phyloP scores from a whole-genome alignment of 345 rosid genomes.

The Noccaea caerulescens region DNA sequence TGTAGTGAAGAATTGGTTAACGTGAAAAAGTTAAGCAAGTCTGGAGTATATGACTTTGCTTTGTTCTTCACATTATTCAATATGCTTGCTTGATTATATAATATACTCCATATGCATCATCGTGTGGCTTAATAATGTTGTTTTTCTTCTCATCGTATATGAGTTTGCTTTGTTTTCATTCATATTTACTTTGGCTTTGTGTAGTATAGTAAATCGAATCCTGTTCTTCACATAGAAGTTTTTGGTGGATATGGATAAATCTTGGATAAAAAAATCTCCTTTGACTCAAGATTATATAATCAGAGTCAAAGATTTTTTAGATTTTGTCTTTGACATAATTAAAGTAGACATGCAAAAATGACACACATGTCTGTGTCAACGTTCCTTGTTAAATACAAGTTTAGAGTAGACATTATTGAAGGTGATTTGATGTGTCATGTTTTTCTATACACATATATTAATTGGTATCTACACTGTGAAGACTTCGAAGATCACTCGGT shows the following conservation, averaged over 20 bases:
- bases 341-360: background rate
- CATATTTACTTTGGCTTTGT: too few species aligned
- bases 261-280: background rate
- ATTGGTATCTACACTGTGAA: background rate
- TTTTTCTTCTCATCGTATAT: too few species aligned
- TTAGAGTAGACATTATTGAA: background rate
- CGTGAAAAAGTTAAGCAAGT: too few species aligned
- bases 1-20: too few species aligned
- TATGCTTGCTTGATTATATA: too few species aligned
- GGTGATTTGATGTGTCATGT: constrained; percentile 1
- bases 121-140: too few species aligned
- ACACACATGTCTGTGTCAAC: background rate
- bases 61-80: too few species aligned
- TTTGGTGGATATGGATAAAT: background rate
- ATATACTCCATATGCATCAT: too few species aligned
- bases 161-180: too few species aligned
- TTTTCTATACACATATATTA: background rate
- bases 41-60: too few species aligned
- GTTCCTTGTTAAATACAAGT: background rate
- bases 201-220: too few species aligned
- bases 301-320: background rate
- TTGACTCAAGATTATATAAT: background rate
- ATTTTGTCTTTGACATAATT: background rate
- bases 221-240: background rate
- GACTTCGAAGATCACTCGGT: background rate